Evolutionary conservation across 257 asterid species (phyloP).

Genomic region (Plantago major): DNA sequence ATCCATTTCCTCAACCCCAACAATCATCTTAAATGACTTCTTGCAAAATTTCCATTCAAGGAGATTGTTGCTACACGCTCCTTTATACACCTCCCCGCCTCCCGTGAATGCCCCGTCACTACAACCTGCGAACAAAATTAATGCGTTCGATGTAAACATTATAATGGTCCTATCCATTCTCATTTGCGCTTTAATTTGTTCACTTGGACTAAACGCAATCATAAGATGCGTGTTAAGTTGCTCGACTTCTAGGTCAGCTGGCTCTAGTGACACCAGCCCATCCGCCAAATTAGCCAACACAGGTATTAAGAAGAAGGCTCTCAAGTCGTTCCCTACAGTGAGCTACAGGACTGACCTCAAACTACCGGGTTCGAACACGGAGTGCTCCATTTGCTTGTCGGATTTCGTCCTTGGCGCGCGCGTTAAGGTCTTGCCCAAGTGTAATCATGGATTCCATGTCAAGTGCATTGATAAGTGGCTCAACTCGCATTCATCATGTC

Average conservation of each 20-base stretch:
- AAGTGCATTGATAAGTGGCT: conserved; percentile 1
- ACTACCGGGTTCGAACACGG: neutral
- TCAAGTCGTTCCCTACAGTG: neutral
- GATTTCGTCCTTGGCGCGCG: neutral
- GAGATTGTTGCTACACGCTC: conserved; percentile 34
- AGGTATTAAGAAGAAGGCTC: neutral
- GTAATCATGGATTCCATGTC: conserved; percentile 5
- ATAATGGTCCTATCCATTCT: conserved; percentile 15
- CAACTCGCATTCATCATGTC: neutral
- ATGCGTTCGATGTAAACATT: conserved; percentile 43
- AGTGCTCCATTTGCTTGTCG: neutral
- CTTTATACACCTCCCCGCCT: conserved; percentile 22
- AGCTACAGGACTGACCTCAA: neutral
- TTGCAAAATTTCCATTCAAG: conserved; percentile 29
- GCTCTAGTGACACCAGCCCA: neutral
- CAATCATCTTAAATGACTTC: conserved; percentile 19
- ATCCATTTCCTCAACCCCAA: conserved; percentile 16
- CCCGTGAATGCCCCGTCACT: conserved; percentile 24
- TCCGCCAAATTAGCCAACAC: neutral
- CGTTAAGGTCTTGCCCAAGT: neutral
- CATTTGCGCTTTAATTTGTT: neutral
- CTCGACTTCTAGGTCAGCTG: neutral
- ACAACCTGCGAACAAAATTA: conserved; percentile 11
- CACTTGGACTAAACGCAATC: neutral
- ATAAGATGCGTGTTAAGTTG: no score